Percentiles rank a stretch among this genome's conserved stretches.
phyloP scores from a whole-genome alignment of 2,329 filamentous ascomycete species.

The Nannizziopsis barbatae region DNA sequence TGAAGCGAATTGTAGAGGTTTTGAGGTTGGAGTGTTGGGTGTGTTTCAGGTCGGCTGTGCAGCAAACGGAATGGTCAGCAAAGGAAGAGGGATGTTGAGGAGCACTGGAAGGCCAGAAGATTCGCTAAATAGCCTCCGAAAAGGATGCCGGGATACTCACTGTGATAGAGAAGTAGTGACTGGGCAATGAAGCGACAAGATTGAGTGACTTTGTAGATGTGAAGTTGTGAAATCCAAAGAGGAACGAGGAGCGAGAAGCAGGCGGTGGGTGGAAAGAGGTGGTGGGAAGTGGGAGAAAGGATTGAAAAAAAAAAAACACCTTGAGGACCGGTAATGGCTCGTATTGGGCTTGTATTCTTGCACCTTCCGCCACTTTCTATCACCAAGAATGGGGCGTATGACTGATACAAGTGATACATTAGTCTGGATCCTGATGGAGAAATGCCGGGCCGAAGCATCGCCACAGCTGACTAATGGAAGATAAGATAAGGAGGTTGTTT shows the following conservation, averaged over 20 bases:
- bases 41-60: constrained; percentile 2
- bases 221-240: neutral
- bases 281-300: constrained; percentile 25
- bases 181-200: neutral
- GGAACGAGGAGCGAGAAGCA: neutral
- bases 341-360: constrained; percentile 7
- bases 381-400: neutral
- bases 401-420: neutral
- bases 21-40: neutral
- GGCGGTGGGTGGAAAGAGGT: constrained; percentile 18
- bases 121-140: no score
- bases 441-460: constrained; percentile 2
- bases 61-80: neutral
- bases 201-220: constrained; percentile 9
- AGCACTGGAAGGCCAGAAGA: no score
- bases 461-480: constrained; percentile 3
- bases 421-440: neutral
- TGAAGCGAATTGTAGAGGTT: constrained; percentile 15
- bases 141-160: no score
- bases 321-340: neutral
- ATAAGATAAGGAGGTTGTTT: constrained; percentile 1
- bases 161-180: neutral
- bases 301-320: constrained; percentile 19
- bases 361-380: neutral
- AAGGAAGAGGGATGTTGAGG: neutral